Evolutionary conservation across 176 grass and related monocot genomes (phyloP), one percentile per base, ranked within the genome.

Genomic region (Carex cristatella): DNA sequence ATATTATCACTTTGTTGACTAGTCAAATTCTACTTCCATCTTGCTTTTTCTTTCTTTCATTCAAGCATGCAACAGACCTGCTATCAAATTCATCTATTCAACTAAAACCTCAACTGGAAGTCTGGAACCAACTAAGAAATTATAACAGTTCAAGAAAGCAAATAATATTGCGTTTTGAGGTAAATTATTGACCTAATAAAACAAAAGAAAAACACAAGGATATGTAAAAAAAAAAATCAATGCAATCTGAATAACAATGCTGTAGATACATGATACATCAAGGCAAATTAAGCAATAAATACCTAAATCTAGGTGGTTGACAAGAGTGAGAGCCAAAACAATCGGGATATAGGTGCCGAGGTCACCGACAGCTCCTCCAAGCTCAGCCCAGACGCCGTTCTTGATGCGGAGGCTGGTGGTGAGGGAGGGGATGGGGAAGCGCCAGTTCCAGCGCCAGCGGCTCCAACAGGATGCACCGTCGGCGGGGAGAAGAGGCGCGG

Each of bases 301-400:
- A 65, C 80, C 80, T 2, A 94, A 88, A 87, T 94, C 92, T 4
- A 91, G 86, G 79, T 91, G 87, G 0, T 88, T 91, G 23, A 86
- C 90, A 63, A 97, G 94, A 9, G 90, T 92, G 27, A 97, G 92
- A 40, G 94, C 94, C 1, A 97, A 85, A 7, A 94, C 90, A 87
- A 98, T 97, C 23, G 94, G 94, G 55, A 97, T 97, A 85, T 94
- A 97, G 59, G 94, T 97, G 83, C 94, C 92, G 62, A 97, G 88
- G 63, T 97, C 94, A 16, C 94, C 94, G 62, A 94, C 90, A 10
- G 94, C 90, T 69, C 92, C 90, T 38, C 90, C 87, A 5, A 97
- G 85, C 88, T 97, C 94, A 23, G 87, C 89, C 92, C 92, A 97
- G 4, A 92, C 65, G 5, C 90, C 84, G 2, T 84, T 92, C 61